Base-by-base conservation (phyloP, 2,329 filamentous ascomycete genomes). In the Magnaporthales sp. region DNA sequence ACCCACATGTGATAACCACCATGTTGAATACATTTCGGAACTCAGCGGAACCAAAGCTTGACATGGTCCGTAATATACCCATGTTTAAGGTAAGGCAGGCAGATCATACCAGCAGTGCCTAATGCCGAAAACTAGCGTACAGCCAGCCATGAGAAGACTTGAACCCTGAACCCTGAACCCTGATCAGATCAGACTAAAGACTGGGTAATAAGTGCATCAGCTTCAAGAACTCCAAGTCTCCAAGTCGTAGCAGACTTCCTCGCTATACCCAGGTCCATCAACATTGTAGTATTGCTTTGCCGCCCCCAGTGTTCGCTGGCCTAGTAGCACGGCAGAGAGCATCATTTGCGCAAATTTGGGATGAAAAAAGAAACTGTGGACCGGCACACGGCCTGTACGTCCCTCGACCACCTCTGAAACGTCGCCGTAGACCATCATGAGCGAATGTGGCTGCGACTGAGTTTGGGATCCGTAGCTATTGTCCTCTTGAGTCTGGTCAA, bases 281-380 rank as follows among this genome's bases (percentile, higher is more conserved):
- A 66, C 64, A 11, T 66, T 58, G 26, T 66, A 66, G 30, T 66
- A 62, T 5, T 38, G 11, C 31, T 66, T 66, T 13, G 64, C 64
- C 6, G 32, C 56, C 30, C 24, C 54, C 27, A 66, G 56, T 30
- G 64, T 38, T 10, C 56, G 54, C n/a, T 61, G 54, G n/a, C 64
- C 64, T 10, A 66, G 30, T 24, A 66, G 15, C 30, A 66, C 64
- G 30, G 64, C 54, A 2, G 64, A 58, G 24, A 66, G 64, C 54
- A 66, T 58, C 54, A 66, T 13, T 24, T 46, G 54, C 56, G 64
- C 38, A 27, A 66, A 62, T 31, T 38, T 62, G 0, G 64, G 46
- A 13, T 66, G 26, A 58, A 66, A 66, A 24, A 66, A 66, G 64
- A 66, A 66, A 7, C 26, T n/a, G 64, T 66, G 56, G 22, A 66